Evolutionary conservation across 352 stramenopile genomes (phyloP).

Genomic region (Phytophthora lateralis): DNA sequence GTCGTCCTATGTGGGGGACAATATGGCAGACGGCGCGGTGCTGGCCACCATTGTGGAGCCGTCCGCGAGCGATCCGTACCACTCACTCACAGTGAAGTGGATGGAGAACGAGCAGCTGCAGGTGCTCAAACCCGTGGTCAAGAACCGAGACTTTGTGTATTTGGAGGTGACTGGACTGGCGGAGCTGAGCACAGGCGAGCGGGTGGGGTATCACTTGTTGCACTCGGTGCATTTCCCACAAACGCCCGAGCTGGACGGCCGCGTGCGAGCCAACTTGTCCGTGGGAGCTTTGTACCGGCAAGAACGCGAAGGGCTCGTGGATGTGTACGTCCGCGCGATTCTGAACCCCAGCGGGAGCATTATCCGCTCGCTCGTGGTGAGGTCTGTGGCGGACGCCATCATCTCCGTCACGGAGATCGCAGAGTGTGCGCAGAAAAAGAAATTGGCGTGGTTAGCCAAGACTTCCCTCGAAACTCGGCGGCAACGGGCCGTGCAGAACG

Average conservation of each 20-base stretch:
- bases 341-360: conserved; percentile 42
- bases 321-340: conserved; percentile 43
- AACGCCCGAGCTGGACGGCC: conserved; percentile 32
- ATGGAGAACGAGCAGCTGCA: conserved; percentile 39
- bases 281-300: conserved; percentile 50
- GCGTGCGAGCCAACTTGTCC: conserved; percentile 39
- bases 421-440: conserved; percentile 43
- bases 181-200: conserved; percentile 43
- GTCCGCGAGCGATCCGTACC: conserved; percentile 48
- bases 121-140: conserved; percentile 39
- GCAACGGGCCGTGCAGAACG: conserved; percentile 17
- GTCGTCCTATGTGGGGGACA: conserved; percentile 52
- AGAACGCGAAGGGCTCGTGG: conserved; percentile 34
- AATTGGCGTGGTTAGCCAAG: conserved; percentile 37
- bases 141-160: conserved; percentile 63
- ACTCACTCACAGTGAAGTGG: conserved; percentile 44
- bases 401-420: conserved; percentile 31
- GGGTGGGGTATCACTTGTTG: conserved; percentile 58
- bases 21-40: conserved; percentile 46
- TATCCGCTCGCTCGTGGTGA: conserved; percentile 30
- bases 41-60: conserved; percentile 53
- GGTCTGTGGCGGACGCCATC: conserved; percentile 30
- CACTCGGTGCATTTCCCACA: conserved; percentile 57
- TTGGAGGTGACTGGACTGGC: conserved; percentile 53
- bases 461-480: conserved; percentile 13